Evolutionary conservation across 805 yeast species (phyloP), one percentile per base, ranked within the genome.

Genomic region (Metschnikowia corniflorae): DNA sequence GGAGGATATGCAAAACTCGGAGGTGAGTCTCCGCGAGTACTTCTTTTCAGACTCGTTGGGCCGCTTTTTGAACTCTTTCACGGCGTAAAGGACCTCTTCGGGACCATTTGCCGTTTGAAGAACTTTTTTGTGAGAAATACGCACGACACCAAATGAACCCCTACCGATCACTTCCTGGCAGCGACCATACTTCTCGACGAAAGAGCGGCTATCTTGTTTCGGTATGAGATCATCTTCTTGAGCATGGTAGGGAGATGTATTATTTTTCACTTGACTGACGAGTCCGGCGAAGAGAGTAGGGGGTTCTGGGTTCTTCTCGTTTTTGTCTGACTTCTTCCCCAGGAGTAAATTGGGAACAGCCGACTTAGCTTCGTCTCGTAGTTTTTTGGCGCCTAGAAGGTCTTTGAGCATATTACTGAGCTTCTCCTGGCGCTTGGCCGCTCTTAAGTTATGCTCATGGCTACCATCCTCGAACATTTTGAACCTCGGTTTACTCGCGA

Each of bases 121-220:
- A 10, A 36, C 49, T 51, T 75, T 78, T 57, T 82, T 82, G 66
- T 89, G 97, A 6, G 95, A 75, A 5, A 93, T 77, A 43, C 96
- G 71, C 15, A 91, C 97, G 30, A 87, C 86, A 14, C 98, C 98
- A 66, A 85, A 91, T 0, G 96, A 80, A 15, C 97, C 97, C 34
- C 85, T 75, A 17, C 98, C 98, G 45, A 93, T 77, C 31, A 89
- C 86, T 58, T 91, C 97, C 61, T 87, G 96, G 58, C 97, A 91
- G 35, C 84, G 75, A 28, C 98, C 98, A 58, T 91, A 91, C 57
- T 89, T 85, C 50, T 88, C 89, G 7, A 79, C 82, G 58, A 91
- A 83, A 7, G 89, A 77, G 31, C 78, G 54, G 23, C 65, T 53
- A 51, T 70, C 77, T 38, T 55, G 55, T 37, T 49, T 46, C 9